phyloP scores from a whole-genome alignment of 306 rosid species.

The Trifolium fragiferum region DNA sequence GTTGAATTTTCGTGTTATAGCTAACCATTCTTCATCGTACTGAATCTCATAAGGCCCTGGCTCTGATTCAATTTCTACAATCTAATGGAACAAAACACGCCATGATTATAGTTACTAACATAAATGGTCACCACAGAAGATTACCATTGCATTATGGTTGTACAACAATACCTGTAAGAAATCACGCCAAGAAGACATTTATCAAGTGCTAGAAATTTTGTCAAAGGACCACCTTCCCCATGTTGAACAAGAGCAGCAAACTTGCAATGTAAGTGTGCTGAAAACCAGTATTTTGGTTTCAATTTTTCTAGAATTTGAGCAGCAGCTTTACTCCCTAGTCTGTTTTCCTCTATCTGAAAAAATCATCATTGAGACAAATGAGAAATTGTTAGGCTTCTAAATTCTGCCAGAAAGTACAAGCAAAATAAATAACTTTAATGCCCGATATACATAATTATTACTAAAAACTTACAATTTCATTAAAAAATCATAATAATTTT shows the following conservation, averaged over 20 bases:
- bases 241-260: conserved; percentile 96
- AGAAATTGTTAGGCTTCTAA: background rate
- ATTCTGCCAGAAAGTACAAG: background rate
- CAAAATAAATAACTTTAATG: background rate
- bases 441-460: background rate
- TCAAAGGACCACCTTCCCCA: conserved; percentile 80
- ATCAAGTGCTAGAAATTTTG: conserved; percentile 96
- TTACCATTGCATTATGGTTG: conserved; percentile 11
- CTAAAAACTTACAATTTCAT: conserved; percentile 21
- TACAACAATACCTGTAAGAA: conserved; percentile 79
- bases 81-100: conserved; percentile 50
- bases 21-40: conserved; percentile 97
- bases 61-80: conserved; percentile 81
- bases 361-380: conserved; percentile 33
- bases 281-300: conserved; percentile 91
- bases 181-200: conserved; percentile 75
- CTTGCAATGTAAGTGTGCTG: conserved; percentile 95
- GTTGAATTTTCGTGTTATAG: conserved; percentile 80
- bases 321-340: conserved; percentile 84
- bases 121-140: conserved; percentile 32
- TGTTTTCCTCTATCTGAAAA: conserved; percentile 74
- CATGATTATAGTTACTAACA: conserved; percentile 40
- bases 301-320: conserved; percentile 81
- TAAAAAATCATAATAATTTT: background rate
- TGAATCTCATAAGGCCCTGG: conserved; percentile 80